phyloP scores from a whole-genome alignment of 768 basidiomycete species.

The Lactifluus piperatus region DNA sequence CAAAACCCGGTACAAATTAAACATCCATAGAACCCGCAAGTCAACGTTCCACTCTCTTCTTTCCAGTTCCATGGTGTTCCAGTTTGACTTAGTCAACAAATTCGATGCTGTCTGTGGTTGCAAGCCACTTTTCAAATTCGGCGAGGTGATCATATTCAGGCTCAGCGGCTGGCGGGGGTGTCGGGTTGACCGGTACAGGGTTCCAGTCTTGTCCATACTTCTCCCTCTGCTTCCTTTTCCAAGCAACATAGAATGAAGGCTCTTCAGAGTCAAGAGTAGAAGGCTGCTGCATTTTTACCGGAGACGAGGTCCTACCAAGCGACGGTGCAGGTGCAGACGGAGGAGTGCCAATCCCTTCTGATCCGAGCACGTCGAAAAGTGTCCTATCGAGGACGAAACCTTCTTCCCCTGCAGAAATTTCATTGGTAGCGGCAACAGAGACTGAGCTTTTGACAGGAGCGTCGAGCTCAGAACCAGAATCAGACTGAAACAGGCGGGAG shows the following conservation, averaged over 20 bases:
- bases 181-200: neutral
- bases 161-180: neutral
- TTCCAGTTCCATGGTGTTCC: neutral
- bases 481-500: neutral
- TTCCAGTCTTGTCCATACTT: constrained; percentile 9
- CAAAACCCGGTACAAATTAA: neutral
- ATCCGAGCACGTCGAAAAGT: constrained; percentile 24
- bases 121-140: constrained; percentile 40
- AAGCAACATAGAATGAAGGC: constrained; percentile 9
- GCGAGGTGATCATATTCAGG: constrained; percentile 42
- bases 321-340: neutral
- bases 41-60: neutral
- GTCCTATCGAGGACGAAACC: constrained; percentile 30
- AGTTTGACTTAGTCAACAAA: constrained; percentile 1
- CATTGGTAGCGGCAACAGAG: neutral
- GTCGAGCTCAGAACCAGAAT: neutral
- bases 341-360: neutral
- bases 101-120: constrained; percentile 14
- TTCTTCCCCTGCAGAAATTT: neutral
- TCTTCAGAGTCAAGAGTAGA: constrained; percentile 2
- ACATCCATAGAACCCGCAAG: neutral
- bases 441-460: neutral
- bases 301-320: neutral
- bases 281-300: neutral
- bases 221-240: constrained; percentile 9